These are phyloP conservation scores for Salvia splendens DNA, from an alignment of 257 asterid species.

Conservation along the genomic window DNA sequence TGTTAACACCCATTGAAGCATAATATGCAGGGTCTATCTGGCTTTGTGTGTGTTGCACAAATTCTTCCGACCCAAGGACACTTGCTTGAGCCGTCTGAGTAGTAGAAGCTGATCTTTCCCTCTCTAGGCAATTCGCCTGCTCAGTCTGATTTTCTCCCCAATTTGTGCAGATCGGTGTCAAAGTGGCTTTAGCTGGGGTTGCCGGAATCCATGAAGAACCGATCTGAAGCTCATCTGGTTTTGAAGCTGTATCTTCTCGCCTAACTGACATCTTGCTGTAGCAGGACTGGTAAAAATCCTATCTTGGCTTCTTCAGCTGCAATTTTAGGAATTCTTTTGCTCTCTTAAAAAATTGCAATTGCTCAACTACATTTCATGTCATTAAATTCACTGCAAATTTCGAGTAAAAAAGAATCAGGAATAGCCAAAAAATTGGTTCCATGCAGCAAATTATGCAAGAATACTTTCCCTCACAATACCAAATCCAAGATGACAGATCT, in stretches of 20 bases:
- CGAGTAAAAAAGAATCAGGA: conserved; percentile 16
- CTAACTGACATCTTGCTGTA: conserved; percentile 49
- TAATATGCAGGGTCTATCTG: conserved; percentile 34
- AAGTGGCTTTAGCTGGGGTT: conserved; percentile 64
- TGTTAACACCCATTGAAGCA: conserved; percentile 24
- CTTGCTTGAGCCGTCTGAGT: conserved; percentile 25
- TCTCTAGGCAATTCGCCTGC: conserved; percentile 23
- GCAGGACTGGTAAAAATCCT: conserved; percentile 41
- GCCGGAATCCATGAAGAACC: conserved; percentile 60
- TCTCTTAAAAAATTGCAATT: not conserved
- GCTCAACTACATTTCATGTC: conserved; percentile 33
- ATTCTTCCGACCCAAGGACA: conserved; percentile 30
- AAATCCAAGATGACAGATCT: conserved; percentile 40
- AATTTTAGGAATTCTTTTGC: not conserved
- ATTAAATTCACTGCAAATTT: conserved; percentile 19
- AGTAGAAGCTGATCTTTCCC: not conserved
- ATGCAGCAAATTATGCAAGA: conserved; percentile 1
- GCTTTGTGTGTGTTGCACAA: conserved; percentile 28
- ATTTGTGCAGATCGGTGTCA: conserved; percentile 42
- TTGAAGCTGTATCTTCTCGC: conserved; percentile 35
- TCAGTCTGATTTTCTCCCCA: conserved; percentile 29
- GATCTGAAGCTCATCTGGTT: conserved; percentile 34
- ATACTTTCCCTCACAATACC: conserved; percentile 1
- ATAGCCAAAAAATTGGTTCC: not conserved
- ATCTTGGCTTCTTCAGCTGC: conserved; percentile 27